Evolutionary conservation across 805 yeast species (phyloP), one percentile per base, ranked within the genome.

Genomic region (Saccharomycopsis javanensis): DNA sequence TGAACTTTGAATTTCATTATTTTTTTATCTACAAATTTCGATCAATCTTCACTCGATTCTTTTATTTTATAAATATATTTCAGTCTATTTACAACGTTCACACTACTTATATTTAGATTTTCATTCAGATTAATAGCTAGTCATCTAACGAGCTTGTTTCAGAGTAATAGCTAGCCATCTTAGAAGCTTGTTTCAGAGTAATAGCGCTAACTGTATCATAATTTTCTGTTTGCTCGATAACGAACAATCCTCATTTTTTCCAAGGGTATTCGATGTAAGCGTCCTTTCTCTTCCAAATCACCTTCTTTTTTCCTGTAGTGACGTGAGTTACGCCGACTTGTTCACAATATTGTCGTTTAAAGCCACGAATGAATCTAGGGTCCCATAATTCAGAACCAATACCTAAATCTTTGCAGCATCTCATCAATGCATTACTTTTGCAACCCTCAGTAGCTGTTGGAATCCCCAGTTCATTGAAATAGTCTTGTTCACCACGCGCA

Each of bases 391-490:
- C 99, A 57, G 96, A 86, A 0, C 97, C 99, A 62, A 94, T 86
- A 4, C 98, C 98, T 65, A 94, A 76, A 71, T 94, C 99, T 69
- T 94, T 94, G 71, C 99, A 94, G 66, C 98, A 91, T 68, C 99
- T 80, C 98, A 94, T 92, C 68, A 94, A 73, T 0, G 98, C 97
- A 68, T 94, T 94, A 67, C 95, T 85, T 68, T 90, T 90, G 71
- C 98, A 92, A 10, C 99, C 99, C 71, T 94, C 99, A 46, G 95
- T 84, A 0, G 98, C 97, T 0, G 98, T 94, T 4, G 97, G 89
- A 52, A 92, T 80, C 51, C 94, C 95, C 60, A 82, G 83, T 28
- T 88, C 90, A 38, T 80, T 83, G 73, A 88, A 94, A 68, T 86
- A 94, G 64, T 88, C 91, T 71, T 91, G 97, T 68, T 94, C 98